phyloP scores from a whole-genome alignment of 2,329 filamentous ascomycete genomes.

The Aspergillus sp. region DNA sequence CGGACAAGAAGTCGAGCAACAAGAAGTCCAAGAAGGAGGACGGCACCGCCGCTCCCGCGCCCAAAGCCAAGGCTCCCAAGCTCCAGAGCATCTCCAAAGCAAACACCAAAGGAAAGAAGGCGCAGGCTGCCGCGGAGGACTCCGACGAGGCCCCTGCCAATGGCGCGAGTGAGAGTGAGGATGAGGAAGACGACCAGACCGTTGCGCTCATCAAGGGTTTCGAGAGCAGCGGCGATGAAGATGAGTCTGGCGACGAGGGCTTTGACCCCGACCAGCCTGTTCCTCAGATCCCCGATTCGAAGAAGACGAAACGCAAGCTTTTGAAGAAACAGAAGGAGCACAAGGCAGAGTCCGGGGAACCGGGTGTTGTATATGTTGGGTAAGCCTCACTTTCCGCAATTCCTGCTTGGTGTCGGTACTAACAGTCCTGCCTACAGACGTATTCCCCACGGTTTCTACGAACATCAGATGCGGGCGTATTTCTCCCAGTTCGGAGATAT shows the following conservation, averaged over 20 bases:
- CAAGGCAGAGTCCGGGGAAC: conserved; percentile 41
- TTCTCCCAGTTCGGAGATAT: conserved; percentile 91
- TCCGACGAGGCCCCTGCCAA: conserved; percentile 21
- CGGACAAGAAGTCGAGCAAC: conserved; percentile 39
- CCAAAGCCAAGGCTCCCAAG: conserved; percentile 34
- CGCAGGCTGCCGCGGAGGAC: conserved; percentile 40
- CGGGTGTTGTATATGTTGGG: conserved; percentile 85
- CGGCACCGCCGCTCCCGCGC: conserved; percentile 28
- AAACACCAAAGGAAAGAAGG: conserved; percentile 45
- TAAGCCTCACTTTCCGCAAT: conserved; percentile 31
- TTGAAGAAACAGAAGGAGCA: conserved; percentile 51
- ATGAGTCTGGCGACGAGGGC: conserved; percentile 47
- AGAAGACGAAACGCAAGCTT: conserved; percentile 51
- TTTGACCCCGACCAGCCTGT: conserved; percentile 46
- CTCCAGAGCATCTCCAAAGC: conserved; percentile 16
- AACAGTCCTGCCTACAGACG: conserved; percentile 49
- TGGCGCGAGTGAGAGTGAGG: conserved; percentile 25
- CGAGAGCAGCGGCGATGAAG: conserved; percentile 54
- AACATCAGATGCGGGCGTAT: conserved; percentile 90
- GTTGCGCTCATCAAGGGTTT: conserved; percentile 55
- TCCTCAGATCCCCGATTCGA: conserved; percentile 45
- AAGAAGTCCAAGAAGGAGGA: conserved; percentile 48
- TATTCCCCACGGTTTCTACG: conserved; percentile 94
- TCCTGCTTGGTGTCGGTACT: conserved; percentile 12
- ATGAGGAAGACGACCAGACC: conserved; percentile 52